Percentiles rank a stretch among this genome's conserved stretches.
Conservation (phyloP, 106 monocot genomes). For the Dendrobium huoshanense region DNA sequence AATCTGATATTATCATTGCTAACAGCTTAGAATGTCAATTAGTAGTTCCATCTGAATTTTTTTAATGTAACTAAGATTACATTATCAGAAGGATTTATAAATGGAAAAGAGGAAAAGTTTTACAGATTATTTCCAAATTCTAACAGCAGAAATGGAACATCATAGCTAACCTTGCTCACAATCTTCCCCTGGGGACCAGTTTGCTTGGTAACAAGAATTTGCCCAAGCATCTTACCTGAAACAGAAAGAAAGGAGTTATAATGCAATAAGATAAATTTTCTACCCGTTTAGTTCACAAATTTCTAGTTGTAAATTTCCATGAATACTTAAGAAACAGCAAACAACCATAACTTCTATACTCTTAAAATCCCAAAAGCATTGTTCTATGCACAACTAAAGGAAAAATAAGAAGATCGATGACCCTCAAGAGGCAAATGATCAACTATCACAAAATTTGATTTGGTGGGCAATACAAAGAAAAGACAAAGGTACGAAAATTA, state of each 20-base stretch:
- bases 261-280: background rate
- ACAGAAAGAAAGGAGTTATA: background rate
- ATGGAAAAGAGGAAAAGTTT: background rate
- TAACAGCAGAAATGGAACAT: background rate
- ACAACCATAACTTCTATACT: background rate
- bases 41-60: background rate
- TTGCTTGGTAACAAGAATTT: conserved; percentile 98
- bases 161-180: conserved; percentile 73
- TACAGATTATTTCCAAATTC: background rate
- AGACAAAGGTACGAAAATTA: background rate
- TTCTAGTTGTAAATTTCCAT: background rate
- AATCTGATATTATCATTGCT: background rate
- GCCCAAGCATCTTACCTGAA: conserved; percentile 96
- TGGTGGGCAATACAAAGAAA: background rate
- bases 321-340: background rate
- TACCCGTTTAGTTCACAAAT: background rate
- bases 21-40: background rate
- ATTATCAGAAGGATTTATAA: background rate
- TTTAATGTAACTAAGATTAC: background rate
- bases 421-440: background rate
- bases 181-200: conserved; percentile 95
- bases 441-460: background rate
- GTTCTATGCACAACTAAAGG: background rate
- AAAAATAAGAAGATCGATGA: background rate
- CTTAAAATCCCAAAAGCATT: background rate